Evolutionary conservation across 495 filamentous ascomycete species (phyloP).

Genomic region (Xylaria acuta): DNA sequence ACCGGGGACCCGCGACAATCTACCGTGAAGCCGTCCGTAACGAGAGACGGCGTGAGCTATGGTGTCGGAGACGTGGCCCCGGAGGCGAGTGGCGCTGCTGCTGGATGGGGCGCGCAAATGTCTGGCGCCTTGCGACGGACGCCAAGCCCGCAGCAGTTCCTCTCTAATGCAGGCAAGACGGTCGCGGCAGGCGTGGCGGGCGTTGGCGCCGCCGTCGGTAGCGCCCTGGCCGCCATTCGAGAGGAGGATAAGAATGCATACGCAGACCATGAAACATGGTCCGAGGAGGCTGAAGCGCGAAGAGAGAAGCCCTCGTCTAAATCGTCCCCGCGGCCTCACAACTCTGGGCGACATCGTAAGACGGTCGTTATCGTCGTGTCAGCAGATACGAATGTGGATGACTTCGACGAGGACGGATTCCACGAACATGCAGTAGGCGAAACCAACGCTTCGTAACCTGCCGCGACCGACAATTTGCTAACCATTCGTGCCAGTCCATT

Average conservation of each 20-base stretch:
- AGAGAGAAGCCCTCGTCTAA: constrained; percentile 42
- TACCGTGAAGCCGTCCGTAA: constrained; percentile 38
- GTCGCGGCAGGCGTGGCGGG: constrained; percentile 82
- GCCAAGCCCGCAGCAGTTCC: constrained; percentile 86
- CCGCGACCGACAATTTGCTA: constrained; percentile 25
- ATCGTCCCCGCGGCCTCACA: constrained; percentile 33
- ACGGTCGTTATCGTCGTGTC: constrained; percentile 86
- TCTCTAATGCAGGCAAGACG: constrained; percentile 76
- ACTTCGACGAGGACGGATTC: constrained; percentile 65
- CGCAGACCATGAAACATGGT: constrained; percentile 84
- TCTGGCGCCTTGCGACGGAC: constrained; percentile 84
- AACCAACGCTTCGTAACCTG: not conserved
- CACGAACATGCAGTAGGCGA: constrained; percentile 80
- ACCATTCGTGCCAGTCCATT: constrained; percentile 67
- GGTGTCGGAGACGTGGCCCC: constrained; percentile 47
- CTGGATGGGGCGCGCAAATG: constrained; percentile 75
- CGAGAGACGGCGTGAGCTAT: constrained; percentile 42
- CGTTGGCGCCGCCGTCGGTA: constrained; percentile 79
- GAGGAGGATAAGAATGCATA: constrained; percentile 83
- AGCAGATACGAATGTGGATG: constrained; percentile 67
- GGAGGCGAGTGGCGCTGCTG: constrained; percentile 42
- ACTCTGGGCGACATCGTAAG: constrained; percentile 62
- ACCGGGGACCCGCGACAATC: constrained; percentile 46
- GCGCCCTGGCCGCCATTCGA: constrained; percentile 79
- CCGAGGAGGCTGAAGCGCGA: constrained; percentile 71